Evolutionary conservation across 352 stramenopile species (phyloP).

Genomic region (Globisporangium spiculum): DNA sequence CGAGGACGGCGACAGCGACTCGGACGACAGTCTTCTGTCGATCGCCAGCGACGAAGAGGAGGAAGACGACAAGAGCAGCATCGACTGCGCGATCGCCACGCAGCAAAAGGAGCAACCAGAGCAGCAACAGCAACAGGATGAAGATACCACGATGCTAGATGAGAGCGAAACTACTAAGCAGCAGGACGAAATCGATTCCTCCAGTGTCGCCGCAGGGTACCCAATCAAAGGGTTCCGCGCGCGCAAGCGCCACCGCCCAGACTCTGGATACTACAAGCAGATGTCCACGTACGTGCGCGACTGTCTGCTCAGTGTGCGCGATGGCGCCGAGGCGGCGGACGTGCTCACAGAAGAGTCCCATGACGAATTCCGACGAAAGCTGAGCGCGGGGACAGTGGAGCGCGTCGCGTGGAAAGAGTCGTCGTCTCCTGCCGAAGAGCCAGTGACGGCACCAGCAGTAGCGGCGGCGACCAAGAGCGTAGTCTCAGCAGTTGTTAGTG

Average conservation of each 20-base stretch:
- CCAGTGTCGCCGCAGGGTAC: slow-evolving; percentile 27
- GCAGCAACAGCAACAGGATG: neutral
- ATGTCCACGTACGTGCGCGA: slow-evolving; percentile 86
- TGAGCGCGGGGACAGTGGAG: slow-evolving; percentile 60
- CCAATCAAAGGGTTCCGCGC: slow-evolving; percentile 72
- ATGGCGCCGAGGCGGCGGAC: slow-evolving; percentile 36
- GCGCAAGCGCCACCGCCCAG: slow-evolving; percentile 76
- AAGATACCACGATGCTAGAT: slow-evolving; percentile 6
- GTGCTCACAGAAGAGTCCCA: slow-evolving; percentile 59
- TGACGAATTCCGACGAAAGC: slow-evolving; percentile 68
- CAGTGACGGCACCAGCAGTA: neutral
- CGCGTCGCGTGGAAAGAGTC: slow-evolving; percentile 78
- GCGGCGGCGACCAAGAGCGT: slow-evolving; percentile 20
- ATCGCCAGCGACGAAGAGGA: slow-evolving; percentile 65
- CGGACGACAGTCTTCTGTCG: slow-evolving; percentile 69
- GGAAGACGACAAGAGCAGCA: slow-evolving; percentile 38
- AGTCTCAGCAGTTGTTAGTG: neutral
- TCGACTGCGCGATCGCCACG: neutral
- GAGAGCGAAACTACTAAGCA: slow-evolving; percentile 18
- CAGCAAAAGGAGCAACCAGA: neutral
- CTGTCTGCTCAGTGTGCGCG: slow-evolving; percentile 77
- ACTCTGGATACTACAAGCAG: slow-evolving; percentile 79
- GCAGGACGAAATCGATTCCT: neutral
- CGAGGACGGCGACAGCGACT: slow-evolving; percentile 46
- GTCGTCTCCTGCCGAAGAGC: slow-evolving; percentile 21